phyloP scores from a whole-genome alignment of 306 rosid genomes.

The Medicago arabica region DNA sequence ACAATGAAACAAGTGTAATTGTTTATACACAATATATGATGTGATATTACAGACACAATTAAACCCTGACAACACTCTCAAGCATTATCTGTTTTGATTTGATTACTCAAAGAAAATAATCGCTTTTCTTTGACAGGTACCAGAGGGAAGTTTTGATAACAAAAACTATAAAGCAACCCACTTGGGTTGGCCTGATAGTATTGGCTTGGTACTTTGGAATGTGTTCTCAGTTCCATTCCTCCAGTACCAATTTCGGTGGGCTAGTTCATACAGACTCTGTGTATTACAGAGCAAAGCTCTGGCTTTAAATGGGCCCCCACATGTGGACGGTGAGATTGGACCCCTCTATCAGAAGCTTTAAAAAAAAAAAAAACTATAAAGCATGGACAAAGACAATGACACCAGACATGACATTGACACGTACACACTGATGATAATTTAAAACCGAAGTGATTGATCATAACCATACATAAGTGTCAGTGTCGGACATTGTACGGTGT shows the following conservation, averaged over 20 bases:
- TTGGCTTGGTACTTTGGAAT: too few relatives aligned
- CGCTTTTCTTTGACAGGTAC: neutral
- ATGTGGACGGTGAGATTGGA: too few relatives aligned
- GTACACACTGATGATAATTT: neutral
- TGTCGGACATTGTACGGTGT: neutral
- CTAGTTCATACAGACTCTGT: too few relatives aligned
- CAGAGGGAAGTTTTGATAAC: neutral
- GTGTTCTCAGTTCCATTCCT: too few relatives aligned
- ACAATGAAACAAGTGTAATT: constrained; percentile 9
- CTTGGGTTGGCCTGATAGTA: too few relatives aligned
- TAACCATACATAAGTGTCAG: neutral
- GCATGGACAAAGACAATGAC: neutral
- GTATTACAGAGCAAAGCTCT: too few relatives aligned
- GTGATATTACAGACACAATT: constrained; percentile 1
- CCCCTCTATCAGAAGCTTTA: too few relatives aligned
- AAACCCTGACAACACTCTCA: constrained; percentile 22
- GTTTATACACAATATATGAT: neutral
- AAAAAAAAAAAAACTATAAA: neutral
- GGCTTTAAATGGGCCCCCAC: too few relatives aligned
- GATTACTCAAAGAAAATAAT: neutral
- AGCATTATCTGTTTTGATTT: constrained; percentile 17
- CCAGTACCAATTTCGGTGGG: too few relatives aligned
- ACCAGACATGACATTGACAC: neutral
- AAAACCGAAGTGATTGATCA: neutral
- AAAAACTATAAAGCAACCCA: neutral